Evolutionary conservation across 2,329 filamentous ascomycete species (phyloP), one percentile per base, ranked within the genome.

Genomic region (Pezicula carpinea): DNA sequence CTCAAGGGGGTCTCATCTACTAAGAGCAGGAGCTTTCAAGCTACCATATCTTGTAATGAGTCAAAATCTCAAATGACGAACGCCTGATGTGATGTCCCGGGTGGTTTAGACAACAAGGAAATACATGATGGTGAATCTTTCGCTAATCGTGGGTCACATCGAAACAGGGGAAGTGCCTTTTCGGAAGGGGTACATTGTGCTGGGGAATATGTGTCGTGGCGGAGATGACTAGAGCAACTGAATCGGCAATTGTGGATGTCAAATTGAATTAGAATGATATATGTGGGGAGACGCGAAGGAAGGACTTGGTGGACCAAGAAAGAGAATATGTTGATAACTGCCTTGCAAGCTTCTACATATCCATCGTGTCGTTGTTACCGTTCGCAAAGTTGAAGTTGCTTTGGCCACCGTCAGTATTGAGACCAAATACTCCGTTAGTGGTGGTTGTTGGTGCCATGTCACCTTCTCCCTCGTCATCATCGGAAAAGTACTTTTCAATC

Each of bases 401-500:
- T 64, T 88, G 84, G 34, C 67, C 66, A 44, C 70, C 73, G 64
- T 79, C 82, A 60, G 84, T 74, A 63, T 87, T 84, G 69, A 97
- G 87, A 62, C 91, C 81, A 69, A 92, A 93, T 48, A 83, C 83
- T 49, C 85, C 85, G 61, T 87, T 87, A 34, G 76, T 68, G 39
- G 80, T 82, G 60, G 53, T 53, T 43, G 50, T 85, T 81, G 21
- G 74, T 67, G 64, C 80, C 35, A 90, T 90, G 61, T 91, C 90
- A 53, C 69, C 76, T 39, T 72, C 81, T 53, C 79, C 80, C 65
- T 95, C 93, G 47, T 97, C 93, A 59, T 99, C 93, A 63, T 99
- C 93, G 0, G 91, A 96, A 76, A 99, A 99, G 80, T 99, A 99
- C 77, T 96, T 96, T 79, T 99, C 93, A 59, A 99, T 99, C 71